These are phyloP conservation scores for Martensiomyces pterosporus DNA, from an alignment of 192 early-diverging fungal species.

Conservation along the genomic window DNA sequence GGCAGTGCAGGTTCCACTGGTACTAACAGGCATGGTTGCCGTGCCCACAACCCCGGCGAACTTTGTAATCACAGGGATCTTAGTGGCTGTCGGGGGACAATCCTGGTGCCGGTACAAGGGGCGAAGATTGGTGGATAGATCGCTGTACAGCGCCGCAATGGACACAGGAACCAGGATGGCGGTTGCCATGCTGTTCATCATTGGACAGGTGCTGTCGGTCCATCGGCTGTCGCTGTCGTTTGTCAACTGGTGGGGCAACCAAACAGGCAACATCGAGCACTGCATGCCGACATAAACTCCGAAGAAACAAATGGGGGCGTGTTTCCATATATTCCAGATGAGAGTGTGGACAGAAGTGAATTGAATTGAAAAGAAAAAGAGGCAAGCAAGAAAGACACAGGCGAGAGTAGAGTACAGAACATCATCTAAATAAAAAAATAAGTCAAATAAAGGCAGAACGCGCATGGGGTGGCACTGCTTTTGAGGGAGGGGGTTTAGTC, in stretches of 20 bases:
- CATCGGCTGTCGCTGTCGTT: constrained; percentile 15
- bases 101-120: constrained; percentile 13
- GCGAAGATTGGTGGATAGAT: constrained; percentile 33
- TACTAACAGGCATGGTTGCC: constrained; percentile 47
- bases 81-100: constrained; percentile 30
- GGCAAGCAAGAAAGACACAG: too few relatives aligned
- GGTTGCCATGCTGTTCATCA: constrained; percentile 22
- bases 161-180: constrained; percentile 38
- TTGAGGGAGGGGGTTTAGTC: too few relatives aligned
- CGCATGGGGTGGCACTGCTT: too few relatives aligned
- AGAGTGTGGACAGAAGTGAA: too few relatives aligned
- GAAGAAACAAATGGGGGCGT: too few relatives aligned
- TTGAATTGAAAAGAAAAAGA: too few relatives aligned
- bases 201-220: constrained; percentile 27
- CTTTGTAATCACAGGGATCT: constrained; percentile 34
- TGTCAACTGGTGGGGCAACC: constrained; percentile 47
- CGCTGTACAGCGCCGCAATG: constrained; percentile 40
- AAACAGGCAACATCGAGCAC: constrained; percentile 30
- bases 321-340: too few relatives aligned
- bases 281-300: too few relatives aligned
- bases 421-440: too few relatives aligned
- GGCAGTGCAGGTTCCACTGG: constrained; percentile 27
- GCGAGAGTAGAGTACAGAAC: too few relatives aligned
- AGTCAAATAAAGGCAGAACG: not conserved
- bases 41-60: constrained; percentile 44